A percentile compares a stretch with the other conserved stretches of the same genome.
Conservation (phyloP, 139 green algal species). For the Mesotaenium endlicherianum region DNA sequence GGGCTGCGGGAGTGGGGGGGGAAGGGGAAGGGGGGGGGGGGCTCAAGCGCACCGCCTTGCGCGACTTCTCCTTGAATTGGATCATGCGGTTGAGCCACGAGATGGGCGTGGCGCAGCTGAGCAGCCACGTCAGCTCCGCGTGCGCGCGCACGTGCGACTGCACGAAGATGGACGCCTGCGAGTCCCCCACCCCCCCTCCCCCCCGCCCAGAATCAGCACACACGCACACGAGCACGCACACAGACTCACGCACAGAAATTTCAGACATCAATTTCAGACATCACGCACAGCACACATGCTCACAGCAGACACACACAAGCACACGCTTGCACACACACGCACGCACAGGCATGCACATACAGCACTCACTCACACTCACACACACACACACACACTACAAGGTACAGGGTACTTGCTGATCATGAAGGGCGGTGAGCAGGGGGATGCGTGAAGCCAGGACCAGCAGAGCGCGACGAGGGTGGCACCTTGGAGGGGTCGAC, state of each 20-base stretch:
- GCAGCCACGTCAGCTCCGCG: constrained; percentile 90
- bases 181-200: neutral
- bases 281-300: no score
- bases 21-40: neutral
- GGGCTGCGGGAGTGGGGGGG: neutral
- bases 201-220: no score
- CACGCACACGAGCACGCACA: no score
- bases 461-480: neutral
- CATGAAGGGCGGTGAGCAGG: no score
- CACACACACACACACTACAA: neutral
- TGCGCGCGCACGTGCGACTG: constrained; percentile 92
- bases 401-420: no score
- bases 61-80: constrained; percentile 96
- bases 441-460: neutral
- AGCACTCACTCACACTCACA: neutral
- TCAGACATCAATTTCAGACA: no score
- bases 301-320: neutral
- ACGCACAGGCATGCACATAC: neutral
- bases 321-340: neutral
- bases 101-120: constrained; percentile 87
- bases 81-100: constrained; percentile 96
- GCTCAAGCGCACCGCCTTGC: constrained; percentile 63
- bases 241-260: no score
- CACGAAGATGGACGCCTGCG: constrained; percentile 75
- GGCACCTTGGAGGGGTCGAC: constrained; percentile 72